Evolutionary conservation across 1,284 basidiomycete genomes (phyloP).

Genomic region (Leccinum pachyderme): DNA sequence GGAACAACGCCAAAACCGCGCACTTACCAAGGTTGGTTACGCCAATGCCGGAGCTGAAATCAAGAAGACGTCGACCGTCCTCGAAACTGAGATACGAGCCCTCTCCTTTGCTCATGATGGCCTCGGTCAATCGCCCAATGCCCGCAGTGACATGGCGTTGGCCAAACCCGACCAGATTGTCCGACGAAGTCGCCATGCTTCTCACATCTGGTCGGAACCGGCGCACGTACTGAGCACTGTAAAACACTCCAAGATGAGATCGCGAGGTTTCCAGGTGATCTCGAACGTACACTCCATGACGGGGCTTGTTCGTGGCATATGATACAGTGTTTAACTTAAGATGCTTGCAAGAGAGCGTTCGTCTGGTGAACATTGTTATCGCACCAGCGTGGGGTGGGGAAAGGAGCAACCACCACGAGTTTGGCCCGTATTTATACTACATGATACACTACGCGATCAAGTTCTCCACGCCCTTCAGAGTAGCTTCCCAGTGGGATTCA

Average conservation of each 20-base stretch:
- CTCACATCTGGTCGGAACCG: constrained; percentile 6
- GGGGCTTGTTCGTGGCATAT: background rate
- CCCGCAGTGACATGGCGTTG: constrained; percentile 70
- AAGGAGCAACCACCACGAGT: background rate
- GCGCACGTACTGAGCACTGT: background rate
- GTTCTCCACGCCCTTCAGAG: constrained; percentile 18
- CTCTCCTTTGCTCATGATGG: constrained; percentile 73
- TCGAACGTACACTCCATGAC: constrained; percentile 15
- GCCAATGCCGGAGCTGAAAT: constrained; percentile 87
- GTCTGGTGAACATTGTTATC: constrained; percentile 14
- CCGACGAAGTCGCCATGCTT: constrained; percentile 25
- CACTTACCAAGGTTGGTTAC: constrained; percentile 72
- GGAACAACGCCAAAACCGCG: background rate
- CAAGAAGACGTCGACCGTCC: constrained; percentile 72
- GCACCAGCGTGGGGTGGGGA: background rate
- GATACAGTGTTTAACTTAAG: constrained; percentile 1
- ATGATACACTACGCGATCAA: background rate
- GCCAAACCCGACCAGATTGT: constrained; percentile 44
- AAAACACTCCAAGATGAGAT: background rate
- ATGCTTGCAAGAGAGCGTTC: constrained; percentile 2
- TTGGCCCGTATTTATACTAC: background rate
- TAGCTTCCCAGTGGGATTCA: constrained; percentile 34
- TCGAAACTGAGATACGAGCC: constrained; percentile 74
- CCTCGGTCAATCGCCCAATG: constrained; percentile 63
- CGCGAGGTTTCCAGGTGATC: background rate